A percentile compares a stretch with the other conserved stretches of the same genome.
phyloP scores from a whole-genome alignment of 129 eudicot genomes.

The Ambrosia trifida region DNA sequence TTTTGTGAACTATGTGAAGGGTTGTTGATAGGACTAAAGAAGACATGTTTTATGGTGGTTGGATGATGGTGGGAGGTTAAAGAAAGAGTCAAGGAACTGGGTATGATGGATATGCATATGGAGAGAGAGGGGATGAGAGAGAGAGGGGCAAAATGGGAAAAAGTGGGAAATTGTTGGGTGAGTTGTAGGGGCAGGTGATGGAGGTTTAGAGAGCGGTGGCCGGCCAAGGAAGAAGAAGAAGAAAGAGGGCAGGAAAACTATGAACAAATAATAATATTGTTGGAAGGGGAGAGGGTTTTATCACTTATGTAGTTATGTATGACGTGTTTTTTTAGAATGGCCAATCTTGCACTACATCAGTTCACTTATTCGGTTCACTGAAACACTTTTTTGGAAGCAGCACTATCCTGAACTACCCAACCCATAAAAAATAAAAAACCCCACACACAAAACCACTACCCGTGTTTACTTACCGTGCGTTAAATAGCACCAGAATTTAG shows the following conservation, averaged over 20 bases:
- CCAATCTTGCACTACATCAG: no score
- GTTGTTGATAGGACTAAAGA: slow-evolving; percentile 22
- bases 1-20: slow-evolving; percentile 25
- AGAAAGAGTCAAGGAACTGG: slow-evolving; percentile 24
- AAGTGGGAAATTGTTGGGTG: not conserved
- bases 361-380: no score
- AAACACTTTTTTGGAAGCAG: no score
- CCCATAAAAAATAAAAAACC: no score
- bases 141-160: slow-evolving; percentile 1
- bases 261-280: not conserved
- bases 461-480: no score
- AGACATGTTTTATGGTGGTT: slow-evolving; percentile 24
- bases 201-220: slow-evolving; percentile 20
- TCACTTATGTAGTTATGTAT: no score
- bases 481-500: no score
- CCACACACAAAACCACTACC: no score
- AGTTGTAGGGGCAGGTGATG: slow-evolving; percentile 17
- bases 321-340: no score
- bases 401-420: no score
- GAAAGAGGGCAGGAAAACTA: slow-evolving; percentile 30
- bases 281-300: slow-evolving; percentile 25
- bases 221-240: slow-evolving; percentile 31
- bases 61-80: slow-evolving; percentile 30
- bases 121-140: not conserved
- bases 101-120: slow-evolving; percentile 23